Evolutionary conservation across 345 rosid genomes (phyloP), one percentile per base, ranked within the genome.

Genomic region (Bruguiera parviflora): DNA sequence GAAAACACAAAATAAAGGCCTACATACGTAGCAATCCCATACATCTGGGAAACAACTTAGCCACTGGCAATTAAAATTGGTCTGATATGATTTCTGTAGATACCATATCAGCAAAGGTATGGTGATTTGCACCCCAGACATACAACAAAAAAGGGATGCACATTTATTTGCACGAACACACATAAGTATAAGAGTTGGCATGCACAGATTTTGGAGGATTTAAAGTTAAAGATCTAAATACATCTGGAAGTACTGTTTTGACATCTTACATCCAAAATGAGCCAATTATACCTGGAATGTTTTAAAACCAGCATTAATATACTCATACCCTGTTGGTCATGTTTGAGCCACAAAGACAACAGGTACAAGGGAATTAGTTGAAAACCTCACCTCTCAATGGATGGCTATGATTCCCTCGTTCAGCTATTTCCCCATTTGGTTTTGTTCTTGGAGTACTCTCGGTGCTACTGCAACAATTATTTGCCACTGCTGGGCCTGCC

Each of bases 381-480:
- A 56, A 24, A 31, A 10, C 18, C 55, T 64, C 68, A 85, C 96
- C 96, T 82, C 97, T 84, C 74, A 86, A 71, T 68, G 86, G 73
- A 72, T 83, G 86, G 67, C 79, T 75, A 66, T 53, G 70, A 75
- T 83, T 86, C 35, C 78, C 91, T 62, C 71, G 92, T 15, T 85
- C 86, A 58, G 73, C 72, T 63, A 78, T 66, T 67, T 91, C 88
- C 29, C 72, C 74, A 53, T 25, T 68, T 37, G 78, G 47, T 66
- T 15, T 82, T 66, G 81, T 72, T 75, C 83, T 86, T 32, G 82
- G 87, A 68, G 79, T 84, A 77, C 89, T 82, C 71, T 91, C 92
- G 35, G 82, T 80, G 71, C 90, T 85, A 79, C 92, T 89, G 70
- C 88, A 86, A 49, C 78, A 80, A 75, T 87, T 88, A 74, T 82